A percentile compares a stretch with the other conserved stretches of the same genome.
Conservation (phyloP, 495 filamentous ascomycete genomes). For the Aspergillus leporis region DNA sequence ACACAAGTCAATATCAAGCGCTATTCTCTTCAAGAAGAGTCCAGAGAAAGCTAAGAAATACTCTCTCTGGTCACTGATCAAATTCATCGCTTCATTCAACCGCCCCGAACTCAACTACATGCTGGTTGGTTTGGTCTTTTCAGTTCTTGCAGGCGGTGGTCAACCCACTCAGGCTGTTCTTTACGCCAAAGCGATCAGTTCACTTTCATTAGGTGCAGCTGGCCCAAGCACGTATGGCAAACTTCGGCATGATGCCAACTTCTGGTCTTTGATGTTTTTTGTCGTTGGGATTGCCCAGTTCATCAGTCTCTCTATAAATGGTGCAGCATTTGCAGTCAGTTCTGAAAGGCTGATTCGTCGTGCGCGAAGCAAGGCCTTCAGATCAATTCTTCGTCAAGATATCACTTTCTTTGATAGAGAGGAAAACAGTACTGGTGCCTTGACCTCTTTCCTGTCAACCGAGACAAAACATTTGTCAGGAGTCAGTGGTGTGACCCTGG, state of each 20-base stretch:
- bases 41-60: slow-evolving; percentile 57
- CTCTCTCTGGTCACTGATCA: slow-evolving; percentile 79
- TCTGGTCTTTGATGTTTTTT: slow-evolving; percentile 93
- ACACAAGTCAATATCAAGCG: slow-evolving; percentile 73
- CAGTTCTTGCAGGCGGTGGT: slow-evolving; percentile 77
- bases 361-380: slow-evolving; percentile 76
- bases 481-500: slow-evolving; percentile 77
- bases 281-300: slow-evolving; percentile 85
- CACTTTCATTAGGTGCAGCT: slow-evolving; percentile 54
- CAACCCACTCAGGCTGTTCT: slow-evolving; percentile 89
- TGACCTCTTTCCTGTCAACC: slow-evolving; percentile 83
- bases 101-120: slow-evolving; percentile 69
- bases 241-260: slow-evolving; percentile 70
- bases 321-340: slow-evolving; percentile 77
- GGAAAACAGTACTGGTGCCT: slow-evolving; percentile 78
- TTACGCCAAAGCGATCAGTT: slow-evolving; percentile 82
- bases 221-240: slow-evolving; percentile 35
- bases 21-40: slow-evolving; percentile 58
- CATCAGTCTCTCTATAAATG: slow-evolving; percentile 66
- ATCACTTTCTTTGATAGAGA: slow-evolving; percentile 86
- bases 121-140: slow-evolving; percentile 73
- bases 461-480: slow-evolving; percentile 84
- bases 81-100: slow-evolving; percentile 83
- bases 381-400: slow-evolving; percentile 88
- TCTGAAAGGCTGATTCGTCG: slow-evolving; percentile 82